phyloP scores from a whole-genome alignment of 345 rosid genomes.

The Hypericum perforatum region DNA sequence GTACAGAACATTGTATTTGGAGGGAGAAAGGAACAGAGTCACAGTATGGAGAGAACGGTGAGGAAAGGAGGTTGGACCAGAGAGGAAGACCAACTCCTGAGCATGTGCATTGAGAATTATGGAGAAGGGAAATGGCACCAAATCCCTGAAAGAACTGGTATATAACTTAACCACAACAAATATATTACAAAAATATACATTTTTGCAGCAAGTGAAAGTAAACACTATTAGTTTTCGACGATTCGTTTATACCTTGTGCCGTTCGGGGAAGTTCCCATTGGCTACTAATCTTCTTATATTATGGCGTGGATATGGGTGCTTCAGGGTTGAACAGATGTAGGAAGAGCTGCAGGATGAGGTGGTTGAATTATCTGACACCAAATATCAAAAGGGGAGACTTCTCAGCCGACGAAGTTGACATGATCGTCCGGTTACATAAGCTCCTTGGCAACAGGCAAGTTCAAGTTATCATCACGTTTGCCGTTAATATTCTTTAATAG shows the following conservation, averaged over 20 bases:
- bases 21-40: not conserved
- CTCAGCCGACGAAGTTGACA: constrained; percentile 18
- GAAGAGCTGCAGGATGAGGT: constrained; percentile 16
- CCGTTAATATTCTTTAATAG: too few relatives aligned
- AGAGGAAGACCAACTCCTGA: constrained; percentile 41
- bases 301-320: not conserved
- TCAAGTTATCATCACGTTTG: too few relatives aligned
- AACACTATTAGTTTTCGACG: not conserved
- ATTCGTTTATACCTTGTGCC: too few relatives aligned
- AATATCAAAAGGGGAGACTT: constrained; percentile 18
- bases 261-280: too few relatives aligned
- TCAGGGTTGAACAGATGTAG: constrained; percentile 18
- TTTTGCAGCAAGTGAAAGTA: not conserved
- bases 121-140: constrained; percentile 47
- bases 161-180: too few relatives aligned
- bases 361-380: constrained; percentile 19
- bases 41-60: constrained; percentile 11
- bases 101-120: constrained; percentile 22
- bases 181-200: not conserved
- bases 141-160: constrained; percentile 34
- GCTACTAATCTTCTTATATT: too few relatives aligned
- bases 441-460: constrained; percentile 21
- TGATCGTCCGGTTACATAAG: constrained; percentile 12
- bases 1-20: not conserved
- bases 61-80: constrained; percentile 45